Evolutionary conservation across 306 rosid genomes (phyloP).

Genomic region (Castanospermum australe): DNA sequence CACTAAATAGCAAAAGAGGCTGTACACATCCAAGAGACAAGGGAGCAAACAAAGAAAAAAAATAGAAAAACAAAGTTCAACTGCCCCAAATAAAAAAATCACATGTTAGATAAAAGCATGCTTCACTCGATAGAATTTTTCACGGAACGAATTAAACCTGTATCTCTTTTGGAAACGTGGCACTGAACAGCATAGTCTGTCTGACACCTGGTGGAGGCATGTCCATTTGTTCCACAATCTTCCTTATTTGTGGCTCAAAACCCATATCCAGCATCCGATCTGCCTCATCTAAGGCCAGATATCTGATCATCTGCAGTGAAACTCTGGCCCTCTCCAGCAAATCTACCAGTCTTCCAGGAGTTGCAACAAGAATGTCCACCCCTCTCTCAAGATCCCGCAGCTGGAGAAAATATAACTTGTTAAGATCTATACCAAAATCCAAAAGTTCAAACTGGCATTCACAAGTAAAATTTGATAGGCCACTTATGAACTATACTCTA

Average conservation of each 20-base stretch:
- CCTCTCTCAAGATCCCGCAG: conserved; percentile 91
- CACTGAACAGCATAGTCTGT: conserved; percentile 90
- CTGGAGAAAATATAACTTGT: conserved; percentile 42
- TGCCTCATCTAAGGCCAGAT: conserved; percentile 48
- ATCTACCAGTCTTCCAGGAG: conserved; percentile 96
- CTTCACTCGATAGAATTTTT: not conserved
- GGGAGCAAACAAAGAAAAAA: not conserved
- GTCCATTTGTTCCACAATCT: conserved; percentile 69
- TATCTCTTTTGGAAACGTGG: conserved; percentile 87
- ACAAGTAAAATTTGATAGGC: not conserved
- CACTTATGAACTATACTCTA: not conserved
- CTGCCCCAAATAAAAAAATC: not conserved
- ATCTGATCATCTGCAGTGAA: conserved; percentile 64
- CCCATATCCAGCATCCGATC: conserved; percentile 55
- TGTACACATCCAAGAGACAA: not conserved
- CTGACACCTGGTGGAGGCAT: conserved; percentile 84
- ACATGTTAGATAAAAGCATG: not conserved
- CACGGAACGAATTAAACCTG: conserved; percentile 48
- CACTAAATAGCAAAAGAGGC: not conserved
- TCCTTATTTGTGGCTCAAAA: conserved; percentile 48
- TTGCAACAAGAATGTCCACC: conserved; percentile 93
- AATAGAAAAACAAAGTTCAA: not conserved
- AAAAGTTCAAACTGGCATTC: not conserved
- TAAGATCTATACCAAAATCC: conserved; percentile 4
- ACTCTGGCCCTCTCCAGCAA: conserved; percentile 87